Evolutionary conservation across 75 land plant species (phyloP).

Genomic region (Adiantum capillusveneris): DNA sequence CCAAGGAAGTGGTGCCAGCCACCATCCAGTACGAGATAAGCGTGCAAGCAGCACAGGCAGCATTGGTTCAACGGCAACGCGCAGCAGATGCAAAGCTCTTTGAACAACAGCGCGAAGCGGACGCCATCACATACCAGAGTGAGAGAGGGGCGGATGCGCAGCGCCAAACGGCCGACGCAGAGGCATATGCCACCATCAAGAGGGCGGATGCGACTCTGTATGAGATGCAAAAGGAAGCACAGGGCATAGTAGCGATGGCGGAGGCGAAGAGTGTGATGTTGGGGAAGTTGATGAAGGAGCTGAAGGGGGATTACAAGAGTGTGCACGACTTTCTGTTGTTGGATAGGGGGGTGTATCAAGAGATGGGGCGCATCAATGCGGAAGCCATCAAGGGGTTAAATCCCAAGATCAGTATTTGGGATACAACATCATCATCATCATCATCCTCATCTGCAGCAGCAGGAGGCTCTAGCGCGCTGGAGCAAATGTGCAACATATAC

Average conservation of each 20-base stretch:
- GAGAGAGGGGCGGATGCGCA: conserved; percentile 26
- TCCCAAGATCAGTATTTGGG: too few relatives aligned
- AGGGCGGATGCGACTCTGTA: conserved; percentile 25
- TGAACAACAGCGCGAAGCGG: conserved; percentile 33
- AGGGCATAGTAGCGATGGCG: conserved; percentile 24
- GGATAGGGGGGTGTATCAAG: too few relatives aligned
- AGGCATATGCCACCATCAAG: conserved; percentile 20
- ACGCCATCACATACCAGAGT: conserved; percentile 23
- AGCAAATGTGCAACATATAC: too few relatives aligned
- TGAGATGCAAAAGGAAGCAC: conserved; percentile 29
- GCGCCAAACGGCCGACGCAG: conserved; percentile 26
- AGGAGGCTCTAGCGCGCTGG: too few relatives aligned
- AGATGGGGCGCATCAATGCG: too few relatives aligned
- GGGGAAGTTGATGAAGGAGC: too few relatives aligned
- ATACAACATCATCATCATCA: too few relatives aligned
- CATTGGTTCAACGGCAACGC: conserved; percentile 17
- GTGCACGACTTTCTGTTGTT: too few relatives aligned
- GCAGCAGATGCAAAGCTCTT: conserved; percentile 40
- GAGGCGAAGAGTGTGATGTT: conserved; percentile 27
- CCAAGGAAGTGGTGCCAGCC: neutral
- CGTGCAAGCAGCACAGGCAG: neutral
- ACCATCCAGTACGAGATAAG: conserved; percentile 2
- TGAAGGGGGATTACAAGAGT: too few relatives aligned
- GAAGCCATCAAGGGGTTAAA: too few relatives aligned
- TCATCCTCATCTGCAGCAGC: too few relatives aligned